These are phyloP conservation scores for Vitis hybrid DNA, from an alignment of 177 flowering plant genomes.

Conservation along the genomic window DNA sequence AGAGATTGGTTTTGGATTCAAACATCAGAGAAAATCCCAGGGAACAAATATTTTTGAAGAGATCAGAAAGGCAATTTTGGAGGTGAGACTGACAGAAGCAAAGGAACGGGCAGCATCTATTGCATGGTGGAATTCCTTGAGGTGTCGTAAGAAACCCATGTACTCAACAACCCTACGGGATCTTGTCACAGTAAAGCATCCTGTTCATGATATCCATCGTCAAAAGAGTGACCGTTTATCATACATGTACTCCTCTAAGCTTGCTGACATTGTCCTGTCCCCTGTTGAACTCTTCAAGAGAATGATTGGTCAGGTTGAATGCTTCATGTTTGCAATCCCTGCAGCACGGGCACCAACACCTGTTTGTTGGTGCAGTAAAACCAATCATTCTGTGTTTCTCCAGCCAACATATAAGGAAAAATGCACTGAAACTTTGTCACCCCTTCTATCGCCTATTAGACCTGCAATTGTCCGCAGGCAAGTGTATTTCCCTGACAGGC, in stretches of 20 bases:
- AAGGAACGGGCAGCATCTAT: slow-evolving; percentile 73
- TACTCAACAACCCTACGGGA: slow-evolving; percentile 68
- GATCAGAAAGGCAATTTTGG: slow-evolving; percentile 64
- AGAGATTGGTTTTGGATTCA: slow-evolving; percentile 22
- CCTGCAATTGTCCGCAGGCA: slow-evolving; percentile 94
- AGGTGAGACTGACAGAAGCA: slow-evolving; percentile 72
- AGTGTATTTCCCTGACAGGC: slow-evolving; percentile 95
- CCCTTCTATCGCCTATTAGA: slow-evolving; percentile 78
- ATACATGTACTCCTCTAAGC: slow-evolving; percentile 63
- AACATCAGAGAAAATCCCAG: slow-evolving; percentile 32
- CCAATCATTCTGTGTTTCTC: slow-evolving; percentile 54
- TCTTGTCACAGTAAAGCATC: slow-evolving; percentile 62
- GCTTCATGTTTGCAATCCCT: slow-evolving; percentile 96
- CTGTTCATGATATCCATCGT: slow-evolving; percentile 56
- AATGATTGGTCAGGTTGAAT: slow-evolving; percentile 68
- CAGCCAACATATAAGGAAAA: slow-evolving; percentile 50
- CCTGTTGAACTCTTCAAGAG: slow-evolving; percentile 80
- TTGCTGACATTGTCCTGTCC: slow-evolving; percentile 72
- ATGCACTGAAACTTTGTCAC: slow-evolving; percentile 55
- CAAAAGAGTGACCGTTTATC: slow-evolving; percentile 49
- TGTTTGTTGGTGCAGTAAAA: slow-evolving; percentile 82
- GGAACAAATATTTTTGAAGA: slow-evolving; percentile 83
- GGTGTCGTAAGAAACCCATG: slow-evolving; percentile 70
- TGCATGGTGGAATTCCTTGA: slow-evolving; percentile 98
- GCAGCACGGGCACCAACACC: slow-evolving; percentile 90